These are phyloP conservation scores for Trametes cubensis DNA, from an alignment of 768 basidiomycete species.

Conservation along the genomic window DNA sequence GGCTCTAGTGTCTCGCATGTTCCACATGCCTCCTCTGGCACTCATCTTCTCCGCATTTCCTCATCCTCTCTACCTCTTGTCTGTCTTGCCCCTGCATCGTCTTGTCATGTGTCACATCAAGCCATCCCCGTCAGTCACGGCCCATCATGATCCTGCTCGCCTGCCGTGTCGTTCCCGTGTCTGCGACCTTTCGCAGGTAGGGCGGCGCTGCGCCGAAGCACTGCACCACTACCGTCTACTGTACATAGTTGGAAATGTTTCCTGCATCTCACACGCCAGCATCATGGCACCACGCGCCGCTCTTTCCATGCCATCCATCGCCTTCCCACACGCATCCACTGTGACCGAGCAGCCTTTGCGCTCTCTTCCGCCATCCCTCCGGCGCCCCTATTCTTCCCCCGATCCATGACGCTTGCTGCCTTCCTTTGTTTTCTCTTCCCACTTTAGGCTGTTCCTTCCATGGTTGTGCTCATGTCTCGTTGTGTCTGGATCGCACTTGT, in stretches of 20 bases:
- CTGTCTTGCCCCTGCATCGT: conserved; percentile 4
- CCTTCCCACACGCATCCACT: conserved; percentile 15
- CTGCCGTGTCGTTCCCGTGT: neutral
- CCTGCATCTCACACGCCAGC: conserved; percentile 16
- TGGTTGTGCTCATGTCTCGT: conserved; percentile 28
- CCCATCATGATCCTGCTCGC: conserved; percentile 18
- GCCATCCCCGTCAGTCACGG: conserved; percentile 1
- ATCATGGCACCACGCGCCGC: conserved; percentile 18
- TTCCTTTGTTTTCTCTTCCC: conserved; percentile 1
- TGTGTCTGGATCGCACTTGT: conserved; percentile 24
- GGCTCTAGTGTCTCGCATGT: conserved; percentile 2
- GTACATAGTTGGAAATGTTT: conserved; percentile 26
- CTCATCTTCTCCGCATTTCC: neutral
- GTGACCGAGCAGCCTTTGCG: conserved; percentile 3
- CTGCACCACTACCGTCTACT: conserved; percentile 24
- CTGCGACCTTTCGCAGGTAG: neutral
- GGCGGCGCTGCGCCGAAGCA: conserved; percentile 9
- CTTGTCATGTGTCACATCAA: conserved; percentile 16
- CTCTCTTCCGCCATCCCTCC: neutral
- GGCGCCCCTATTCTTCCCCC: neutral
- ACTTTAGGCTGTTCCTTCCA: conserved; percentile 10
- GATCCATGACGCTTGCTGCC: conserved; percentile 22
- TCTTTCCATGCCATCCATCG: conserved; percentile 21
- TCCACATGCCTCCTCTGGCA: neutral
- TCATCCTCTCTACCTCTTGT: neutral